Conservation (phyloP, 2,329 filamentous ascomycete genomes). For the Lachnellula occidentalis region DNA sequence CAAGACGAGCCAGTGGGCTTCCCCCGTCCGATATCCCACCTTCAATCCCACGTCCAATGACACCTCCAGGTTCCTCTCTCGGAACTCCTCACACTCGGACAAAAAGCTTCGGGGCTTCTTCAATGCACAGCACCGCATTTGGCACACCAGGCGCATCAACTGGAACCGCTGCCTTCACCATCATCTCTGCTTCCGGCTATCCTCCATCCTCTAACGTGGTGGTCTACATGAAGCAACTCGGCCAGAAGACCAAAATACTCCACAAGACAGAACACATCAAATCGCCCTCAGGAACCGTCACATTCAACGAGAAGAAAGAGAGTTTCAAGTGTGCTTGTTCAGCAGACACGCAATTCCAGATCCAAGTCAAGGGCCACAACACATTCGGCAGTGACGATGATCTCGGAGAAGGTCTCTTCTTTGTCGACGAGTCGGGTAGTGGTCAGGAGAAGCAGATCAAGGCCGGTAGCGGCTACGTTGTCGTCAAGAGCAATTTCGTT, state of each 20-base stretch:
- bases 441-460: slow-evolving; percentile 67
- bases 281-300: slow-evolving; percentile 56
- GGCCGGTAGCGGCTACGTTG: slow-evolving; percentile 67
- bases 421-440: slow-evolving; percentile 73
- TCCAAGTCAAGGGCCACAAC: slow-evolving; percentile 80
- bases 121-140: slow-evolving; percentile 58
- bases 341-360: slow-evolving; percentile 78
- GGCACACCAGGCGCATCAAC: slow-evolving; percentile 48
- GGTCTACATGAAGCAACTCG: slow-evolving; percentile 62
- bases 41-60: slow-evolving; percentile 18
- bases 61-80: slow-evolving; percentile 24
- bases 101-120: slow-evolving; percentile 58
- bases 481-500: slow-evolving; percentile 68
- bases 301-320: slow-evolving; percentile 60
- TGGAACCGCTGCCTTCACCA: slow-evolving; percentile 74
- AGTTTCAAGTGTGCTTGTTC: slow-evolving; percentile 72
- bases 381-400: slow-evolving; percentile 79
- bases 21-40: slow-evolving; percentile 10
- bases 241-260: slow-evolving; percentile 68
- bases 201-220: slow-evolving; percentile 74
- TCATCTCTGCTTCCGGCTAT: slow-evolving; percentile 75
- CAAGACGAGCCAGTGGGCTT: slow-evolving; percentile 17
- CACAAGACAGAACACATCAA: slow-evolving; percentile 93
- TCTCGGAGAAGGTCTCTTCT: slow-evolving; percentile 82
- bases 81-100: slow-evolving; percentile 37